Base-by-base conservation (phyloP, 768 basidiomycete species). In the Mycena haematopus region DNA sequence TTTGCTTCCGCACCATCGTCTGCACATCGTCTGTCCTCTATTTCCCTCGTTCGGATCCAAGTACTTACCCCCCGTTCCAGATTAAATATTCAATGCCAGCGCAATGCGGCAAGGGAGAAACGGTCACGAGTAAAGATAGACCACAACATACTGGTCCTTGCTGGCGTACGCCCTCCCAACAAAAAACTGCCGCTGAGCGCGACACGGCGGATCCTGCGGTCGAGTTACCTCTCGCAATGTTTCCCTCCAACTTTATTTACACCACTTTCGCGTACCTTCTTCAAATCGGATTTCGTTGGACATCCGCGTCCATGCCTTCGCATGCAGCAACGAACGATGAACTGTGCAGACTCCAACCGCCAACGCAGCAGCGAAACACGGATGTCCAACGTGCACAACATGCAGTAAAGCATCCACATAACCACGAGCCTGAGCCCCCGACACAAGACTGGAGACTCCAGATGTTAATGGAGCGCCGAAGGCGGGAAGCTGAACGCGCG, bases 381-480 rank as follows among this genome's bases (percentile, higher is more conserved):
- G 31, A 33, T 6, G 31, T 11, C 31, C 6, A 33, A 11, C 6
- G 31, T 11, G 31, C 31, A 11, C 6, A 6, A 33, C 31, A 11
- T 31, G 36, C 5, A 36, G 36, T 36, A 36, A 36, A 36, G 11
- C 36, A 36, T 14, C 35, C 22, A 35, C 22, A 21, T 24, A 24
- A 9, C 14, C 13, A 11, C 21, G 15, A 17, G 14, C 22, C 10
- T 24, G 25, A 29, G 9, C 14, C 22, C 14, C 38, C 27, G 27
- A 47, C 17, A 13, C 25, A 14, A 25, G n/a, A 53, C 14, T 40
- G 40, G 38, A 54, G 44, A 44, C 35, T 55, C 1, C 57, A 59
- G 46, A 46, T 35, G 38, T 25, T 64, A 11, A 54, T 58, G 57
- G 57, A 55, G 0, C 35, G 62, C 21, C 62, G 62, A 44, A 38